Evolutionary conservation across 1,139 yeast genomes (phyloP), one percentile per base, ranked within the genome.

Genomic region (Geotrichum restrictum): DNA sequence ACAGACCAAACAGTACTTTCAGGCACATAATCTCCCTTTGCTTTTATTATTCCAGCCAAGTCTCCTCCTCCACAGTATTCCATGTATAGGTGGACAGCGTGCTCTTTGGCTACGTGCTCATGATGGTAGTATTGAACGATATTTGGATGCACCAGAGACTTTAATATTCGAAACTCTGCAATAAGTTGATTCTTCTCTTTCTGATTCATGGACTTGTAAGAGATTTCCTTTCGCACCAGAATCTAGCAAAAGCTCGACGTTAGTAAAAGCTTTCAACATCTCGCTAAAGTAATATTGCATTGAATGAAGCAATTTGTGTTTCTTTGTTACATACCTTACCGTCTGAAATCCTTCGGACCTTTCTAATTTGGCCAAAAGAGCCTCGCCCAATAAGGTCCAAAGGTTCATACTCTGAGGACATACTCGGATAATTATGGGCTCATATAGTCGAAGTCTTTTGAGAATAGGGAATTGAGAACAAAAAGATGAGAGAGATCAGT

Each of bases 11-110:
- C 80, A 49, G 88, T 77, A 54, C 85, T 85, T 65, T 93, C 98
- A 0, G 96, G 96, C 1, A 89, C 83, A 49, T 77, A 76, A 57
- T 84, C 64, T 39, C 63, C 75, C 43, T 80, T 79, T 52, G 78
- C 80, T 41, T 82, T 74, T 42, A 93, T 88, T 51, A 88, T 74
- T 54, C 81, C 82, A 0, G 94, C 85, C 56, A 93, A 70, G 66
- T 93, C 98, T 1, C 98, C 98, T 3, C 96, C 95, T 51, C 91
- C 95, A 66, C 98, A 93, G 67, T 85, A 93, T 64, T 93, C 98
- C 98, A 93, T 93, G 69, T 93, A 93, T 24, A 93, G 77, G 64
- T 88, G 91, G 18, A 93, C 83, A 59, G 81, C 76, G 61, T 87
- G 89, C 45, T 76, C 75, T 22, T 81, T 83, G 3, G 82, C 78